These are phyloP conservation scores for Solanum ossicruentum DNA, from an alignment of 257 asterid species.

Conservation along the genomic window DNA sequence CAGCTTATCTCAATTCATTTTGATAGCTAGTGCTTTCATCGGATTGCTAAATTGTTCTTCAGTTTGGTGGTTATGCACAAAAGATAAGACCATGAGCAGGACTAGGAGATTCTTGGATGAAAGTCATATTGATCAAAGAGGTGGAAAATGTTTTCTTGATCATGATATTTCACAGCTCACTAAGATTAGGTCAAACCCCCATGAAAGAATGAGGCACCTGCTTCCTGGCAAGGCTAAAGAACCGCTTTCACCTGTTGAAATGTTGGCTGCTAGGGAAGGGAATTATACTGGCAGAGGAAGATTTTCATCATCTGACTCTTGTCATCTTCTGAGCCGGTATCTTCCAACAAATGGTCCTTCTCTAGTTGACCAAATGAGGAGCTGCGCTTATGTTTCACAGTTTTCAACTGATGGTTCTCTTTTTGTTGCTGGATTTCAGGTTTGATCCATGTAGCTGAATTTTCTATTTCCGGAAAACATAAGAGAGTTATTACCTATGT, in stretches of 20 bases:
- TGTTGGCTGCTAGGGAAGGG: slow-evolving; percentile 74
- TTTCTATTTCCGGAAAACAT: background rate
- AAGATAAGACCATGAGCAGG: slow-evolving; percentile 41
- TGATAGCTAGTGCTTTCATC: background rate
- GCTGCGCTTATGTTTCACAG: slow-evolving; percentile 69
- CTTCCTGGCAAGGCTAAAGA: slow-evolving; percentile 29
- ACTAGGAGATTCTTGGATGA: slow-evolving; percentile 20
- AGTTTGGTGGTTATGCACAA: background rate
- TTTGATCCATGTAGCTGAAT: slow-evolving; percentile 2
- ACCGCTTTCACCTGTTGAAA: slow-evolving; percentile 63
- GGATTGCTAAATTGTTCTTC: background rate
- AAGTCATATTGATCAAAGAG: background rate
- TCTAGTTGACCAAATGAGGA: slow-evolving; percentile 46
- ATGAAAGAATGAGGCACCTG: slow-evolving; percentile 21
- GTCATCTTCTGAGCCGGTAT: slow-evolving; percentile 74
- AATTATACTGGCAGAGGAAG: slow-evolving; percentile 74
- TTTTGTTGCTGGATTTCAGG: slow-evolving; percentile 92
- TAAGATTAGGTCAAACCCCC: slow-evolving; percentile 37
- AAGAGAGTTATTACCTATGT: background rate
- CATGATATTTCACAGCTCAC: slow-evolving; percentile 59
- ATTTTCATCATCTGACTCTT: slow-evolving; percentile 59
- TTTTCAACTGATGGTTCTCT: slow-evolving; percentile 86
- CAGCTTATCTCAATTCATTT: background rate
- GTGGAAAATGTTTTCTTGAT: slow-evolving; percentile 15
- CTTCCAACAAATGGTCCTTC: slow-evolving; percentile 57